These are phyloP conservation scores for Odontarrhena argentea DNA, from an alignment of 345 rosid species.

Conservation along the genomic window DNA sequence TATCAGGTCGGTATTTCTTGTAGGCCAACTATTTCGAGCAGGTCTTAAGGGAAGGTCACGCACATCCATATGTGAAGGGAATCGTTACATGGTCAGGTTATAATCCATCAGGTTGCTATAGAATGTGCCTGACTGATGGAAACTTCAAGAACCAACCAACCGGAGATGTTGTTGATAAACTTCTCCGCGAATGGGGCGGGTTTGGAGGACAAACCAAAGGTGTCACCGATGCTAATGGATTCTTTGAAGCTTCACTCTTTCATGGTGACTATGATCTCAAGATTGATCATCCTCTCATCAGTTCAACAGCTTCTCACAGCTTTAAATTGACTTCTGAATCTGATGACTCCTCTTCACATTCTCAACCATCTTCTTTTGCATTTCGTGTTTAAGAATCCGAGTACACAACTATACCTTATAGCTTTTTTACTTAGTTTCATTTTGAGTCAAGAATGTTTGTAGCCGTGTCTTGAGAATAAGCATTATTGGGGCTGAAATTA, in stretches of 20 bases:
- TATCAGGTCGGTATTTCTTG: neutral
- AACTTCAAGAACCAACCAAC: slow-evolving; percentile 66
- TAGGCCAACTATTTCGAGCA: slow-evolving; percentile 64
- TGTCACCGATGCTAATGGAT: slow-evolving; percentile 54
- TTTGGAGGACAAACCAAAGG: slow-evolving; percentile 30
- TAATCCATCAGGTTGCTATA: slow-evolving; percentile 60
- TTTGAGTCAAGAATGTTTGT: no score
- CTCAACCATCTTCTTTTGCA: slow-evolving; percentile 21
- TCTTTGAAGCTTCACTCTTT: slow-evolving; percentile 58
- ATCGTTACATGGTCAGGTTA: slow-evolving; percentile 74
- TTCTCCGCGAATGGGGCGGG: slow-evolving; percentile 60
- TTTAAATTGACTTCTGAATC: slow-evolving; percentile 32
- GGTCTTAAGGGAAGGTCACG: slow-evolving; percentile 63
- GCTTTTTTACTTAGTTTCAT: no score
- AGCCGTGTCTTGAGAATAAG: no score
- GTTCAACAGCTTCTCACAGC: slow-evolving; percentile 25
- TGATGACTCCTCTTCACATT: slow-evolving; percentile 4
- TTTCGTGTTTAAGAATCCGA: slow-evolving; percentile 28
- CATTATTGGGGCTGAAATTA: no score
- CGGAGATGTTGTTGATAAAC: slow-evolving; percentile 76
- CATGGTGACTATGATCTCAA: slow-evolving; percentile 63
- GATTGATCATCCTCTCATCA: slow-evolving; percentile 31
- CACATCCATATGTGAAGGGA: slow-evolving; percentile 68
- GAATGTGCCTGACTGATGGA: slow-evolving; percentile 76
- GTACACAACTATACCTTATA: neutral